Percentiles rank a stretch among this genome's conserved stretches.
phyloP scores from a whole-genome alignment of 164 flowering plant genomes.

The Vitis vinifera region ASM3070453v1 NC_081817.1:3140001-3140500 shows the following conservation, averaged over 20 bases:
- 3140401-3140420: constrained; percentile 65
- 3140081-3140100: constrained; percentile 22
- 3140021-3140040: neutral
- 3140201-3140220: constrained; percentile 58
- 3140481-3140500: constrained; percentile 56
- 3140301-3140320: constrained; percentile 46
- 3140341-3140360: constrained; percentile 38
- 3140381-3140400: constrained; percentile 38
- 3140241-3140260: constrained; percentile 45
- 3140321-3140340: constrained; percentile 28
- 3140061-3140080: constrained; percentile 22
- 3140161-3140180: constrained; percentile 69
- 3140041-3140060: neutral
- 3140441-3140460: constrained; percentile 44
- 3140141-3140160: constrained; percentile 41
- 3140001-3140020: neutral
- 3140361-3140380: constrained; percentile 56
- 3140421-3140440: constrained; percentile 58
- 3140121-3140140: constrained; percentile 19
- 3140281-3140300: constrained; percentile 54
- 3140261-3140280: constrained; percentile 57
- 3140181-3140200: constrained; percentile 69
- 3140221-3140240: constrained; percentile 35
- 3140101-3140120: constrained; percentile 13
- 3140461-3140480: constrained; percentile 41